Evolutionary conservation across 2,329 filamentous ascomycete genomes (phyloP), one percentile per base, ranked within the genome.

Genomic region (Cercospora sp.): DNA sequence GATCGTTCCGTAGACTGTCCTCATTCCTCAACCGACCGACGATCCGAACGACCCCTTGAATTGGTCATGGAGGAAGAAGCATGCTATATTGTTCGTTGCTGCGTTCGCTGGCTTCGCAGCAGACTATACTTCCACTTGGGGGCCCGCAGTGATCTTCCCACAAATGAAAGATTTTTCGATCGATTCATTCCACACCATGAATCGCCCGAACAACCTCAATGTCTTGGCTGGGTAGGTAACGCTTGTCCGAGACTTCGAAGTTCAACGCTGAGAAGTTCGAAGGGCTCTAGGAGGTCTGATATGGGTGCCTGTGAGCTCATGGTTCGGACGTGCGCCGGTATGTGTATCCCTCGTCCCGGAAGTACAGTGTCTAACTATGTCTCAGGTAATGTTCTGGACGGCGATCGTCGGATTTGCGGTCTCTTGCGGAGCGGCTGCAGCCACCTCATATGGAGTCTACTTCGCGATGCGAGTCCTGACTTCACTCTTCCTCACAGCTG

Each of bases 321-420:
- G 33, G 28, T 60, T 16, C 10, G 63, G 63, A 2, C n/a, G 53
- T 13, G 63, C 63, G n/a, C 63, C 51, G 12, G 45, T 48, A 48
- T 10, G 45, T 48, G 7, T 18, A 48, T 23, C 8, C 3, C 16
- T 42, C 36, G 16, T 26, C 23, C 16, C 36, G 16, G 36, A 6
- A 42, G 36, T 33, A 42, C 16, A 8, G 36, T 42, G 16, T 42
- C 36, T 42, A 1, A 42, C 2, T 42, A n/a, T 8, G 7, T 6
- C 45, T 23, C 45, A 48, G 45, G 63, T 65, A 1, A 28, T 65
- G n/a, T 59, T 65, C 51, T 63, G 45, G 39, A 63, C 33, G 28
- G 45, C 39, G 3, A 26, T 65, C 13, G 13, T 65, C 33, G 63
- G 63, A 23, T 58, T 33, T n/a, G 26, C 57, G 9, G 57, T 65